Base-by-base conservation (phyloP, 2,329 filamentous ascomycete species). In the Nigrospora oryzae region DNA sequence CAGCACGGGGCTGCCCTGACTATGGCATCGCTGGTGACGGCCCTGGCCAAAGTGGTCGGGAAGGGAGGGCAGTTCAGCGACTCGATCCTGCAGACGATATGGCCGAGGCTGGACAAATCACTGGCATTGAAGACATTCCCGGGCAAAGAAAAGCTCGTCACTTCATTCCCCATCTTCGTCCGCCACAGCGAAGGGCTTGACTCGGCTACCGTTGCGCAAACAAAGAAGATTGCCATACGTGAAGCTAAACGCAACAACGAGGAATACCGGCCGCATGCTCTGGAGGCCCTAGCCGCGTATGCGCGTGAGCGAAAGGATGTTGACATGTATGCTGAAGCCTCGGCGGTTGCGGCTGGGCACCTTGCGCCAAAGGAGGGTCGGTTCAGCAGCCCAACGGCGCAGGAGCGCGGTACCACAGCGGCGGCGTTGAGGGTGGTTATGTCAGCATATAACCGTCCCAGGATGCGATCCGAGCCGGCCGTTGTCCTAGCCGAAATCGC, bases 171-270 rank as follows among this genome's bases (percentile, higher is more conserved):
- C 4, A 77, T 81, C 46, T 93, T 97, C 55, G 81, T 86, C 1
- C 74, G 79, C 55, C 79, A 82, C 50, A 78, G 77, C 0, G 75
- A 74, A 51, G 63, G 63, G 8, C 68, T 87, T 30, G 75, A 84
- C 51, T 49, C 60, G 0, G 57, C 60, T 11, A 64, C 86, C 19
- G 75, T 76, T 11, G 72, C 77, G 10, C 74, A 83, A 53, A 81
- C 90, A 68, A 86, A 84, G 68, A 90, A 90, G 74, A 84, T 95
- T 51, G 78, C 79, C 5, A 63, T 91, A 14, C 79, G 91, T 46
- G 93, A 98, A 73, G 89, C 89, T 10, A 96, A 93, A 69, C 79
- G 93, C 31, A 91, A 90, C 59, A 96, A 96, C 57, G 78, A 82
- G n/a, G 71, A 73, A 8, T 98, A 97, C 63, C 80, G 86, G 13